Evolutionary conservation across 2,329 filamentous ascomycete genomes (phyloP).

Genomic region (Calonectria henricotiae): DNA sequence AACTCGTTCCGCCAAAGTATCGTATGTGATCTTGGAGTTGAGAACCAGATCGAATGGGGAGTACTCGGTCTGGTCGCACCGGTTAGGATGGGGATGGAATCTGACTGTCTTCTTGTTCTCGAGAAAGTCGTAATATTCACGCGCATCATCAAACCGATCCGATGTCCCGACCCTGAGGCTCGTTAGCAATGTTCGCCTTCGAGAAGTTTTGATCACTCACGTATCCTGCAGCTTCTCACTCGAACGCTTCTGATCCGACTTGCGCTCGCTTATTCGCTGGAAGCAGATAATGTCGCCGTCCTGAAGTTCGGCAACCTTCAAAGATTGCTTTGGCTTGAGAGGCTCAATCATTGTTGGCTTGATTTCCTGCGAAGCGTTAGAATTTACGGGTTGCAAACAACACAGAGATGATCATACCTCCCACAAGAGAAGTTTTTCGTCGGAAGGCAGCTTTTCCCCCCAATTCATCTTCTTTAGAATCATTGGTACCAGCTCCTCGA

Average conservation of each 20-base stretch:
- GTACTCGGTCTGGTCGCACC: conserved; percentile 72
- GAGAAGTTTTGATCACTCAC: conserved; percentile 47
- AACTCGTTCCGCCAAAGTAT: conserved; percentile 87
- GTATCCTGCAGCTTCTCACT: conserved; percentile 56
- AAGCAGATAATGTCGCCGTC: conserved; percentile 98
- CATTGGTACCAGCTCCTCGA: conserved; percentile 84
- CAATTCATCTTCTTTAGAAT: conserved; percentile 91
- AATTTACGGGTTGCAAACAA: neutral
- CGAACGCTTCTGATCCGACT: conserved; percentile 56
- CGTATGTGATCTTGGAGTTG: conserved; percentile 92
- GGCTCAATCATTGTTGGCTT: conserved; percentile 98
- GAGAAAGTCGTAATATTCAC: conserved; percentile 94
- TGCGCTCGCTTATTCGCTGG: conserved; percentile 76
- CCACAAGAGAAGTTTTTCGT: conserved; percentile 80
- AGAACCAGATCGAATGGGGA: conserved; percentile 83
- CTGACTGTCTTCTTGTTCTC: conserved; percentile 85
- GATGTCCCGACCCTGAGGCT: conserved; percentile 50
- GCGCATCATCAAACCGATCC: conserved; percentile 79
- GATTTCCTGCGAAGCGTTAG: conserved; percentile 77
- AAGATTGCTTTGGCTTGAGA: conserved; percentile 91
- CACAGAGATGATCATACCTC: conserved; percentile 69
- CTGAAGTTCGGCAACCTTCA: conserved; percentile 94
- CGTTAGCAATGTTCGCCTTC: conserved; percentile 34
- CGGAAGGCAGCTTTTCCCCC: conserved; percentile 79
- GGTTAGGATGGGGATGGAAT: conserved; percentile 79